Conservation (phyloP, 208 protist species). For the Trypanosoma congolense region DNA sequence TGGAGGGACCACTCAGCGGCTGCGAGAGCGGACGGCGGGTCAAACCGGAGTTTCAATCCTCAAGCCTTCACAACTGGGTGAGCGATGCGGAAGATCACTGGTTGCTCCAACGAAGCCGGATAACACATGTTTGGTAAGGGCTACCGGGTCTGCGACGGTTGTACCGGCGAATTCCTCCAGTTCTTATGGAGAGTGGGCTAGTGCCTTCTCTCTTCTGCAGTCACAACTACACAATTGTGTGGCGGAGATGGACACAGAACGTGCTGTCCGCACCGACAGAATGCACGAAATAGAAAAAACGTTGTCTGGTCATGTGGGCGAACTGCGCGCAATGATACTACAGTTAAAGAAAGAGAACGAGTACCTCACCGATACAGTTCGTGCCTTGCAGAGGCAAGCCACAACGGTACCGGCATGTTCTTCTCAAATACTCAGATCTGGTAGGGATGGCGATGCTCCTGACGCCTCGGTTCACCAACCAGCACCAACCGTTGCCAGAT, state of each 20-base stretch:
- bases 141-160: too few species aligned
- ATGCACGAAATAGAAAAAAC: conserved; percentile 45
- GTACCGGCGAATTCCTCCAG: background rate
- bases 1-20: conserved; percentile 38
- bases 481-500: background rate
- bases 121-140: background rate
- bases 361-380: conserved; percentile 43
- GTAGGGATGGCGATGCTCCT: background rate
- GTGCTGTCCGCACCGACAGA: conserved; percentile 46
- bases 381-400: conserved; percentile 37
- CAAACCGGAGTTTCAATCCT: background rate
- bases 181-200: background rate
- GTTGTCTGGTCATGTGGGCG: conserved; percentile 34
- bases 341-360: conserved; percentile 63
- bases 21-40: conserved; percentile 33
- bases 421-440: background rate
- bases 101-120: background rate
- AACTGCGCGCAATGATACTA: conserved; percentile 44
- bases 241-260: conserved; percentile 71
- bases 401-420: background rate
- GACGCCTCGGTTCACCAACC: background rate
- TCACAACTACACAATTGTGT: conserved; percentile 48
- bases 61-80: too few species aligned
- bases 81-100: too few species aligned
- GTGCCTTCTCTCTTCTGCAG: conserved; percentile 21